Evolutionary conservation across 495 filamentous ascomycete genomes (phyloP), one percentile per base, ranked within the genome.

Genomic region (Durotheca rogersii): DNA sequence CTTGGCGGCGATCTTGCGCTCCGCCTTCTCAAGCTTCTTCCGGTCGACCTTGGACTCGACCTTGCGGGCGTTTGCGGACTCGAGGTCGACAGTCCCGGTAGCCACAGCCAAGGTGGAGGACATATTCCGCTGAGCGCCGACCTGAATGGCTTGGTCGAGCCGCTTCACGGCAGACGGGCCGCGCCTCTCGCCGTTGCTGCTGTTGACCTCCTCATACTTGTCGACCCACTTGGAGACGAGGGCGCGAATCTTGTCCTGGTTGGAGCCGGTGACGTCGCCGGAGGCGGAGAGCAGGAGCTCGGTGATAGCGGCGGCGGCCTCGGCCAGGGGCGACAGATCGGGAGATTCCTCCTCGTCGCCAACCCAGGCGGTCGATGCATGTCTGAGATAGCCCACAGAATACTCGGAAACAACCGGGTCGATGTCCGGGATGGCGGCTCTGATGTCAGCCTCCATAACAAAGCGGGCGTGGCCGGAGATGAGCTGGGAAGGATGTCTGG

Each of bases 1-100:
- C 76, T 99, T 99, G 62, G 90, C 92, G 48, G 87, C 88, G 66
- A 99, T 95, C 77, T 99, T 99, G 27, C 88, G 79, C 72, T 99
- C 93, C 6, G 93, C 93, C 76, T 99, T 99, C 71, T 99, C 93
- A 1, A 99, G 85, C 78, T 99, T 99, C 84, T 97, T 99, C 68
- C 84, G 83, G 71, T 99, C 94, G 40, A 99, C 93, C 58, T 90
- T 86, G 48, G 92, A 96, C 72, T 99, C 93, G 17, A 99, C 86
- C 76, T 97, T 97, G 41, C 92, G 78, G 14, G 81, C 72, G 58
- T 90, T 92, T 54, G 90, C 90, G 29, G 93, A 93, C 67, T 99
- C 93, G 34, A 99, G 76, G 65, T 99, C 93, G 21, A 97, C 90
- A 39, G 75, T 81, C 14, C 83, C 87, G 42, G 86, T 87, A 15